Conservation (phyloP, 2,329 filamentous ascomycete species). For the Allantophomopsis lycopodina region DNA sequence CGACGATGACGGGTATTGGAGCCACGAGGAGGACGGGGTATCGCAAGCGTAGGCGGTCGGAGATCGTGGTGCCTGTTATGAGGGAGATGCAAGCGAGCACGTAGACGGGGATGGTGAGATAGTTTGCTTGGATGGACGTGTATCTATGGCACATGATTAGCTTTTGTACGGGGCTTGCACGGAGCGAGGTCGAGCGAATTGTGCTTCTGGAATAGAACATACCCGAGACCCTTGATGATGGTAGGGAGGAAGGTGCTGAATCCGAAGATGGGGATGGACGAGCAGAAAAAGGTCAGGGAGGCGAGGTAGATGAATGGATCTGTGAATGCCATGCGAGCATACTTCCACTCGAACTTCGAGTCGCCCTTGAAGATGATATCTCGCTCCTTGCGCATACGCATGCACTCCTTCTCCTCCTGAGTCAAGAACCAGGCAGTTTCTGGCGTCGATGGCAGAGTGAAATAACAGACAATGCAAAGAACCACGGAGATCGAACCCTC, state of each 20-base stretch:
- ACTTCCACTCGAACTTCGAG: constrained; percentile 16
- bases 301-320: constrained; percentile 28
- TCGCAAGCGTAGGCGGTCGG: constrained; percentile 33
- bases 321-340: constrained; percentile 24
- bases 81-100: constrained; percentile 49
- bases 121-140: constrained; percentile 28
- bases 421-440: constrained; percentile 25
- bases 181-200: neutral
- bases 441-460: constrained; percentile 30
- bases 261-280: constrained; percentile 7
- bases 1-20: constrained; percentile 25
- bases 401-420: constrained; percentile 17
- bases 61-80: constrained; percentile 33
- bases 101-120: constrained; percentile 32
- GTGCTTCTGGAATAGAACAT: constrained; percentile 28
- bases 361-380: neutral
- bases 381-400: constrained; percentile 3
- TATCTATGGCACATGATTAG: neutral
- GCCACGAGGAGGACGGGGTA: constrained; percentile 36
- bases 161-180: neutral
- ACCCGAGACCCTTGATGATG: constrained; percentile 33
- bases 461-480: constrained; percentile 20
- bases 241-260: constrained; percentile 22
- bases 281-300: constrained; percentile 8
- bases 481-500: neutral